Evolutionary conservation across 169 alveolate genomes (phyloP).

Genomic region (Plasmodium gallinaceum): DNA sequence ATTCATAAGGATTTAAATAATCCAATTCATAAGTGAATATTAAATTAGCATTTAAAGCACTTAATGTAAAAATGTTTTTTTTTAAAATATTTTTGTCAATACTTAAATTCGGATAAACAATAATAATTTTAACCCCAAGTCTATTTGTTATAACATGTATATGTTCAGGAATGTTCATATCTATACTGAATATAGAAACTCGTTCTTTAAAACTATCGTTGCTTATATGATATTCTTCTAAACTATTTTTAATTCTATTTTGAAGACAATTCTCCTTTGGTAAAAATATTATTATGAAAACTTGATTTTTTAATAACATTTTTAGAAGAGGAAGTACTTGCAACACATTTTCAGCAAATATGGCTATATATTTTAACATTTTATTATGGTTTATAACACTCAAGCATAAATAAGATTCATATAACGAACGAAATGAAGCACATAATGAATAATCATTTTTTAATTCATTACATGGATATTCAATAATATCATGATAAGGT

Average conservation of each 20-base stretch:
- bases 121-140: constrained; percentile 50
- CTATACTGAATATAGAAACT: constrained; percentile 35
- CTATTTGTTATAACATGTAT: constrained; percentile 29
- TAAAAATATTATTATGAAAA: constrained; percentile 43
- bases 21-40: constrained; percentile 31
- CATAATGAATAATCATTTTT: constrained; percentile 42
- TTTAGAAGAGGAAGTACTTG: constrained; percentile 54
- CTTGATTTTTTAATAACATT: constrained; percentile 22
- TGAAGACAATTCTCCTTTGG: constrained; percentile 16
- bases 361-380: constrained; percentile 35
- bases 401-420: constrained; percentile 60
- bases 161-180: constrained; percentile 39
- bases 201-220: constrained; percentile 20
- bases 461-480: constrained; percentile 36
- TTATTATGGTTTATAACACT: constrained; percentile 15
- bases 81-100: constrained; percentile 33
- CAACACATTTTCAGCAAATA: constrained; percentile 39
- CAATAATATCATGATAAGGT: constrained; percentile 59
- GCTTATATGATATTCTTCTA: constrained; percentile 52
- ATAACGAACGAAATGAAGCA: constrained; percentile 44
- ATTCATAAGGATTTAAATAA: constrained; percentile 71
- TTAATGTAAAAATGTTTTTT: constrained; percentile 46
- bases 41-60: constrained; percentile 53
- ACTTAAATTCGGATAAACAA: constrained; percentile 44
- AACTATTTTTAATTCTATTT: constrained; percentile 12